Conservation (phyloP, 2,329 filamentous ascomycete genomes). For the Hypomyces rosellus region DNA sequence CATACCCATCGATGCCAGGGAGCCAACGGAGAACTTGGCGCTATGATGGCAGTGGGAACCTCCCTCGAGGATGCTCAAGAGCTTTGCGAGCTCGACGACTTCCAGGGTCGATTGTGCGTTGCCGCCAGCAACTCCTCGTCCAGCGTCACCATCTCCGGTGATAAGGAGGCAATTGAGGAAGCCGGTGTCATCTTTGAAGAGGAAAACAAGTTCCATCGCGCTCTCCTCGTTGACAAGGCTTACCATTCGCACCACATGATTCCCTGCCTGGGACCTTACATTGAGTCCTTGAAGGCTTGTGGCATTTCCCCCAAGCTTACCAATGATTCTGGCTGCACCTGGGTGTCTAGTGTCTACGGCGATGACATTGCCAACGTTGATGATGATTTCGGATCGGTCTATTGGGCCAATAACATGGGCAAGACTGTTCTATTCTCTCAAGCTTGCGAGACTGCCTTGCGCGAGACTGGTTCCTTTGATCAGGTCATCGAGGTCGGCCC, state of each 20-base stretch:
- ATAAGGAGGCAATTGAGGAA: constrained; percentile 21
- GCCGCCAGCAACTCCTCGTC: constrained; percentile 19
- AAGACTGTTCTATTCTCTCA: constrained; percentile 18
- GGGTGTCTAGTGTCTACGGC: constrained; percentile 24
- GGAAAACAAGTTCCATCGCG: constrained; percentile 25
- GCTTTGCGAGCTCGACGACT: constrained; percentile 3
- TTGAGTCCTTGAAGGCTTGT: constrained; percentile 8
- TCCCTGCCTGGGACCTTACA: constrained; percentile 14
- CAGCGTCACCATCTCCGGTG: constrained; percentile 24
- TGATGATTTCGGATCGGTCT: constrained; percentile 7
- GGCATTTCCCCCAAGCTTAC: constrained; percentile 1
- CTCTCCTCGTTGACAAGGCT: constrained; percentile 37
- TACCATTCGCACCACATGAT: constrained; percentile 47
- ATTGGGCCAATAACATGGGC: constrained; percentile 22
- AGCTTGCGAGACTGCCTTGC: constrained; percentile 12
- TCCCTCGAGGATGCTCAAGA: constrained; percentile 16
- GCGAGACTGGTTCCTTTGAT: not conserved
- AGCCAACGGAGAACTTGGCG: not conserved
- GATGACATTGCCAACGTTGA: constrained; percentile 5
- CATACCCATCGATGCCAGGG: not conserved
- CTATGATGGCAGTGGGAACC: constrained; percentile 19
- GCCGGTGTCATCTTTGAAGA: constrained; percentile 17
- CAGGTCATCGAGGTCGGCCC: constrained; percentile 37
- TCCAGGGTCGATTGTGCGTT: constrained; percentile 18
- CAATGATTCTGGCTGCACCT: constrained; percentile 5